Base-by-base conservation (phyloP, 73 alveolate species). In the Paraurostyla sp. region DNA sequence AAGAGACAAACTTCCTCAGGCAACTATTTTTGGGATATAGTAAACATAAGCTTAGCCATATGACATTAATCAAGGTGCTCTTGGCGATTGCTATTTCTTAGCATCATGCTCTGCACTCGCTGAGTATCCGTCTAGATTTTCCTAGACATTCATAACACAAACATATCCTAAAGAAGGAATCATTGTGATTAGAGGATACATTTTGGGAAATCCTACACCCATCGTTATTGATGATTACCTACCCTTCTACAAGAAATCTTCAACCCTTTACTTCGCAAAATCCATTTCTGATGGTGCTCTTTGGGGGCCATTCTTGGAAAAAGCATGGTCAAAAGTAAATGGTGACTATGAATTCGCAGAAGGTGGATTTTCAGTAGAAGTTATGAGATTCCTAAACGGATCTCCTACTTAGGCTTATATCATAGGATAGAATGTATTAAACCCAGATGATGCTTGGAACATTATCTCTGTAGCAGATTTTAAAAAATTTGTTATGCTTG, bases 61-160 rank as follows among this genome's bases (percentile, higher is more conserved):
- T 23, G 81, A 30, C 29, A 25, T 63, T 30, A 15, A 30, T 6
- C 54, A 63, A 63, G 81, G 81, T 7, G 13, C 7, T 9, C 27
- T 63, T 7, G 81, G 57, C 15, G 81, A 63, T 32, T 63, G 81
- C 81, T 63, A 63, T 35, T 63, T 63, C 81, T 62, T 63, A 18
- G 20, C 81, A 15, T 9, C 54, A 30, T 63, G 48, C 13, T 7
- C 81, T 11, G 48, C 58, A 9, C 27, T 32, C 13, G 48, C 81
- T 30, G 81, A 63, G 48, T 30, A 32, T 15, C 54, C 51, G 16
- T 15, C 11, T 63, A 63, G 81, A 63, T 7, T 63, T 18, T 18
- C 11, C 27, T 11, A 63, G 29, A 23, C 57, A 11, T 30, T 63
- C 57, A 15, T 63, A 7, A 63, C 81, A 18, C 16, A 63, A 30